These are phyloP conservation scores for Taxillus chinensis DNA, from an alignment of 164 flowering plant species.

Conservation along the genomic window DNA sequence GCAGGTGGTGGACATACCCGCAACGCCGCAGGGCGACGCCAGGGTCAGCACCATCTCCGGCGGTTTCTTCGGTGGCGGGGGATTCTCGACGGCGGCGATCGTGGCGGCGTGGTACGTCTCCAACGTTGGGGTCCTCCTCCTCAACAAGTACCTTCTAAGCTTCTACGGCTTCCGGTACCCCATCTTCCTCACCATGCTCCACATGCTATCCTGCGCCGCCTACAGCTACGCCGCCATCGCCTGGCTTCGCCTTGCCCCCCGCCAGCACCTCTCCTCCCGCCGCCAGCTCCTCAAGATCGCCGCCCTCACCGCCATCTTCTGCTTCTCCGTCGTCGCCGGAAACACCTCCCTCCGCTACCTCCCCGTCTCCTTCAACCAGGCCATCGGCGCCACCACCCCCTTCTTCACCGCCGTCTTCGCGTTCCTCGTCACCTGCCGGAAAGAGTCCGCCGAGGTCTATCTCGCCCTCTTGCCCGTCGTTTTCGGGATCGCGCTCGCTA, in stretches of 20 bases:
- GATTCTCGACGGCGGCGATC: slow-evolving; percentile 37
- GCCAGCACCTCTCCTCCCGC: slow-evolving; percentile 53
- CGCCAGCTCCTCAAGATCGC: slow-evolving; percentile 69
- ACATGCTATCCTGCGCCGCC: slow-evolving; percentile 68
- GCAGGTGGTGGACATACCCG: slow-evolving; percentile 58
- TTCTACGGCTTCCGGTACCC: slow-evolving; percentile 80
- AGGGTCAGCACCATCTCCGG: slow-evolving; percentile 22
- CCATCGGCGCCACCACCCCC: slow-evolving; percentile 92
- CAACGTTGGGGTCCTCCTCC: slow-evolving; percentile 82
- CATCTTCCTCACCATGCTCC: slow-evolving; percentile 83
- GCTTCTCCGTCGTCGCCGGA: slow-evolving; percentile 90
- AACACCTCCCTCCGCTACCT: slow-evolving; percentile 77
- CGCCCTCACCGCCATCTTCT: slow-evolving; percentile 58
- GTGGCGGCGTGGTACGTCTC: slow-evolving; percentile 81
- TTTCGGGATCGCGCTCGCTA: slow-evolving; percentile 71
- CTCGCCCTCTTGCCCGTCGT: slow-evolving; percentile 78
- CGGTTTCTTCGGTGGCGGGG: slow-evolving; percentile 23
- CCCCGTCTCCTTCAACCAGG: slow-evolving; percentile 88
- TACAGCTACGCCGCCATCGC: slow-evolving; percentile 55
- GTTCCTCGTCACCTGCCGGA: slow-evolving; percentile 67
- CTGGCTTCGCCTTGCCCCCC: slow-evolving; percentile 54
- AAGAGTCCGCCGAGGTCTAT: slow-evolving; percentile 67
- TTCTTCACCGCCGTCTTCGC: slow-evolving; percentile 93
- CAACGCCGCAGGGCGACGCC: slow-evolving; percentile 59
- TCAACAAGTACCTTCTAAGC: slow-evolving; percentile 84